These are phyloP conservation scores for Phytopythium vexans DNA, from an alignment of 352 stramenopile genomes.

Conservation along the genomic window DNA sequence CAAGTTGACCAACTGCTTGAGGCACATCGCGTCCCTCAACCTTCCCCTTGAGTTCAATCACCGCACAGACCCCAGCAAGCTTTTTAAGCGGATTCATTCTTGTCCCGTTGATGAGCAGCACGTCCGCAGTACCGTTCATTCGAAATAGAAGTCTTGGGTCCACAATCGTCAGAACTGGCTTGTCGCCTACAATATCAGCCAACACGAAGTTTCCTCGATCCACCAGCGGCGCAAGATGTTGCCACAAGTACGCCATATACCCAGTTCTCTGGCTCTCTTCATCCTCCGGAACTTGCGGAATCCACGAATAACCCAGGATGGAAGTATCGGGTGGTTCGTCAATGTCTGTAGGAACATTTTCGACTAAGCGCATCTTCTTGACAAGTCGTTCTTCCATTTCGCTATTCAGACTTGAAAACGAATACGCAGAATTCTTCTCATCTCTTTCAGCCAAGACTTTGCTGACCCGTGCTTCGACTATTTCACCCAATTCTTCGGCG, in stretches of 20 bases:
- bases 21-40: slow-evolving; percentile 12
- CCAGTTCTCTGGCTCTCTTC: slow-evolving; percentile 15
- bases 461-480: too few species aligned
- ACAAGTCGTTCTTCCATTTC: too few species aligned
- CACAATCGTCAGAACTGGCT: slow-evolving; percentile 13
- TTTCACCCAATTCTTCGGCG: too few species aligned
- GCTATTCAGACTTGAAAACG: too few species aligned
- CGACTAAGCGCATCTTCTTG: slow-evolving; percentile 15
- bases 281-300: slow-evolving; percentile 10
- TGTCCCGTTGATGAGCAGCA: slow-evolving; percentile 25
- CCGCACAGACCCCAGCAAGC: slow-evolving; percentile 22
- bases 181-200: slow-evolving; percentile 18
- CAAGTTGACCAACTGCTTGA: slow-evolving; percentile 29
- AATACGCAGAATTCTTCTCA: too few species aligned
- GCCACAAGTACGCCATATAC: slow-evolving; percentile 25
- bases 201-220: slow-evolving; percentile 15
- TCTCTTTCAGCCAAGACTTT: too few species aligned
- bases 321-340: slow-evolving; percentile 24
- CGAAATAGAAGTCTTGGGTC: slow-evolving; percentile 24
- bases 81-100: slow-evolving; percentile 17
- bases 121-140: slow-evolving; percentile 26
- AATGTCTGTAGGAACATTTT: slow-evolving; percentile 12
- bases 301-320: slow-evolving; percentile 17
- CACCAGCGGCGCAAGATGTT: slow-evolving; percentile 25
- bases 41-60: slow-evolving; percentile 23